phyloP scores from a whole-genome alignment of 768 basidiomycete genomes.

The Pleurotus ostreatus region DNA sequence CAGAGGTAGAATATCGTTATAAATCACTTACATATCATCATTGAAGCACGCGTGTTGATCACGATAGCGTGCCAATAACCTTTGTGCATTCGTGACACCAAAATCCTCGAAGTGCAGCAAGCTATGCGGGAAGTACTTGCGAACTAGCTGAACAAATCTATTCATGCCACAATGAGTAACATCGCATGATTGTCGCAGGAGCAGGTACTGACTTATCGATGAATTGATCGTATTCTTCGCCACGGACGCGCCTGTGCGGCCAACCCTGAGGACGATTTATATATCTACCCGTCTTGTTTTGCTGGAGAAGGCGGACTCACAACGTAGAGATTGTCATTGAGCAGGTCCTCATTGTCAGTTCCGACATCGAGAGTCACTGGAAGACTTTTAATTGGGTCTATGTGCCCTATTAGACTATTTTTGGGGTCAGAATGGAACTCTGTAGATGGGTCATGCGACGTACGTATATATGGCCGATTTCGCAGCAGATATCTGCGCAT shows the following conservation, averaged over 20 bases:
- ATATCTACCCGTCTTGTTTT: not conserved
- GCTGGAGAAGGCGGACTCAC: constrained; percentile 32
- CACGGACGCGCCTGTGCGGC: constrained; percentile 63
- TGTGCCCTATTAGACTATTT: constrained; percentile 58
- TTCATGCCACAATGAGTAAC: not conserved
- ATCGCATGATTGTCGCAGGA: not conserved
- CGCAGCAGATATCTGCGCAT: constrained; percentile 60
- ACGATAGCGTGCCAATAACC: constrained; percentile 58
- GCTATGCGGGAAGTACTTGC: constrained; percentile 62
- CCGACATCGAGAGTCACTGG: constrained; percentile 72
- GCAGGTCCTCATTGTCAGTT: constrained; percentile 62
- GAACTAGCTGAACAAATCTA: constrained; percentile 73
- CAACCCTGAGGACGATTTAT: constrained; percentile 70
- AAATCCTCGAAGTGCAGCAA: constrained; percentile 87
- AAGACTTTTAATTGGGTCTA: constrained; percentile 57
- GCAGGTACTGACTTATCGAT: constrained; percentile 54
- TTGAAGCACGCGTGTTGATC: constrained; percentile 71
- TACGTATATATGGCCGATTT: constrained; percentile 79
- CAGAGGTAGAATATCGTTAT: not conserved
- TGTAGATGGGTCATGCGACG: constrained; percentile 12
- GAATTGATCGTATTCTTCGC: constrained; percentile 72
- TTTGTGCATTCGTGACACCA: constrained; percentile 71
- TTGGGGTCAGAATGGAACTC: not conserved
- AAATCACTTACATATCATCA: constrained; percentile 65
- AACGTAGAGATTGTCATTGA: constrained; percentile 64